Base-by-base conservation (phyloP, 768 basidiomycete species). In the Termitomyces sp. region DNA sequence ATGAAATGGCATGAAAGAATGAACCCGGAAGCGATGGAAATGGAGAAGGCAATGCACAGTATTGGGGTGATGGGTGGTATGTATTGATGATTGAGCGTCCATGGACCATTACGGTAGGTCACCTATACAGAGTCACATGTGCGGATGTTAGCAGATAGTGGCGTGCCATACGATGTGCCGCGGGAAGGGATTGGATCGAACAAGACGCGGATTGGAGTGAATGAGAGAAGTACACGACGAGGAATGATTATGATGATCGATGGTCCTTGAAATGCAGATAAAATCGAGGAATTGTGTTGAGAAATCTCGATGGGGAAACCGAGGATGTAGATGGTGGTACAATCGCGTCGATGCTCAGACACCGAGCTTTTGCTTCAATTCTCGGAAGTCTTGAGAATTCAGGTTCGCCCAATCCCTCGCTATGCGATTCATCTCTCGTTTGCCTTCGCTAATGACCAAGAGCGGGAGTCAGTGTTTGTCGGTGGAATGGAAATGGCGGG, bases 391-490 rank as follows among this genome's bases (percentile, higher is more conserved):
- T n/a, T 75, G 71, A 4, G 83, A 71, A 57, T 74, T 75, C 67
- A 87, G 68, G 16, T 71, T 78, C 38, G 70, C 66, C 87, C 87
- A 89, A 58, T 75, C 68, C 12, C 72, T 74, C 39, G 78, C 69
- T 42, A 89, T 68, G 62, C 76, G 66, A 20, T 71, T 71, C 79
- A 89, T 87, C 72, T 87, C 84, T 59, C 71, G 71, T 65, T 80
- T 83, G 36, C 88, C 87, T 58, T 78, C 73, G 60, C 87, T 89
- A 68, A 61, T 56, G 54, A 62, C 65, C 57, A 42, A 48, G 36
- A 59, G 62, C 57, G 63, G 59, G 46, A 57, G 35, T 60, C 45
- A 56, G 33, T 36, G 36, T 32, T 44, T 53, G 46, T 48, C 39
- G 46, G 40, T 48, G 40, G 11, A 40, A 60, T 57, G 39, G 45